Conservation (phyloP, 805 yeast species). For the Saccharomycopsis guyanensis region DNA sequence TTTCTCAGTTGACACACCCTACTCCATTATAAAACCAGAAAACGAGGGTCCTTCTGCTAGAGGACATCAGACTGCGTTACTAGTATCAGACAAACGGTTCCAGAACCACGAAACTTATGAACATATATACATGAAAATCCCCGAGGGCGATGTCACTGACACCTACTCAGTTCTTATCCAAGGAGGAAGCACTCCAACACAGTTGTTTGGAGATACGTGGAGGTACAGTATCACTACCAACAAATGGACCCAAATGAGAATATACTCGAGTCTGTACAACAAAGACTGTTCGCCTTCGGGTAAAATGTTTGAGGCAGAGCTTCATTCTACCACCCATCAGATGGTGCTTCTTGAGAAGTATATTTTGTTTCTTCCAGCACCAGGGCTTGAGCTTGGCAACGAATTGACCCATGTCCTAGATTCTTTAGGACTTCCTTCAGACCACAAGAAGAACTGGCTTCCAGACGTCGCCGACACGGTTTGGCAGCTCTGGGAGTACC, state of each 20-base stretch:
- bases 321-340: conserved; percentile 10
- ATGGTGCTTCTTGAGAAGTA: conserved; percentile 13
- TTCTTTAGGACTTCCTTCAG: neutral
- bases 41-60: conserved; percentile 17
- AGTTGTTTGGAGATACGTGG: conserved; percentile 19
- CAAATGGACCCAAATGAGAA: conserved; percentile 9
- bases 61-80: conserved; percentile 15
- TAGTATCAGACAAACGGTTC: neutral
- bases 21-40: conserved; percentile 2
- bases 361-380: conserved; percentile 7
- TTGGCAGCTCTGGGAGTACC: neutral
- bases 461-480: conserved; percentile 9
- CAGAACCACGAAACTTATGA: neutral
- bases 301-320: conserved; percentile 3
- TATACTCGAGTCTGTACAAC: conserved; percentile 1
- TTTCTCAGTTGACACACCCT: conserved; percentile 1
- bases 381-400: neutral
- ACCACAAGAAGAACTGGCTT: conserved; percentile 4
- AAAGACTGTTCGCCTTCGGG: conserved; percentile 2
- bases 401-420: neutral
- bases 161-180: conserved; percentile 10
- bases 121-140: neutral
- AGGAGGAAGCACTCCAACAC: conserved; percentile 17
- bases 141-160: neutral
- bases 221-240: conserved; percentile 9